Conservation (phyloP, 805 yeast species). For the Suhomyces kilbournensis region DNA sequence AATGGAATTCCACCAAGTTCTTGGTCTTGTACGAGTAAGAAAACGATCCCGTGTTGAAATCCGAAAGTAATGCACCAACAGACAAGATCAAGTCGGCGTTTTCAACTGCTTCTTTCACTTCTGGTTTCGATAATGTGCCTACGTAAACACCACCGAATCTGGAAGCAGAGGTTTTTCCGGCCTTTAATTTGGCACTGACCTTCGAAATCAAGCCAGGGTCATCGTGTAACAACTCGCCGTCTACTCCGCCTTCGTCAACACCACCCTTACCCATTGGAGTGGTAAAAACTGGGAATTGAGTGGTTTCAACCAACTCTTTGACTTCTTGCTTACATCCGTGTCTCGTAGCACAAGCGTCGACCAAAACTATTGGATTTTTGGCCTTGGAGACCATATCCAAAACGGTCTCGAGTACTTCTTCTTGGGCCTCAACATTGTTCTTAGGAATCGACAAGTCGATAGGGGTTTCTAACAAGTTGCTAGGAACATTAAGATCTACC, state of each 20-base stretch:
- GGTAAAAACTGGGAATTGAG: slow-evolving; percentile 78
- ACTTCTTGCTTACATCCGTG: slow-evolving; percentile 69
- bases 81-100: slow-evolving; percentile 71
- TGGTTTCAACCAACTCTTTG: slow-evolving; percentile 54
- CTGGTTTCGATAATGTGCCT: slow-evolving; percentile 75
- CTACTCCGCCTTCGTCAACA: slow-evolving; percentile 57
- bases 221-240: slow-evolving; percentile 22
- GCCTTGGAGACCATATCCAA: slow-evolving; percentile 54
- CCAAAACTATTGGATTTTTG: slow-evolving; percentile 68
- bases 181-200: slow-evolving; percentile 19
- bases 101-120: slow-evolving; percentile 69
- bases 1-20: slow-evolving; percentile 76
- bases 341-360: slow-evolving; percentile 85
- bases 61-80: slow-evolving; percentile 80
- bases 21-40: slow-evolving; percentile 72
- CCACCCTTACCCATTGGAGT: slow-evolving; percentile 91
- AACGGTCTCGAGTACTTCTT: slow-evolving; percentile 38
- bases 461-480: slow-evolving; percentile 56
- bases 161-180: slow-evolving; percentile 42
- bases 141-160: slow-evolving; percentile 84
- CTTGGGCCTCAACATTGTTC: slow-evolving; percentile 37
- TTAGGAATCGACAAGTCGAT: slow-evolving; percentile 57
- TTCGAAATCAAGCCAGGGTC: slow-evolving; percentile 24
- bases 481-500: slow-evolving; percentile 62
- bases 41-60: slow-evolving; percentile 88